These are phyloP conservation scores for Bertia moriformis DNA, from an alignment of 2,329 filamentous ascomycete genomes.

Conservation along the genomic window DNA sequence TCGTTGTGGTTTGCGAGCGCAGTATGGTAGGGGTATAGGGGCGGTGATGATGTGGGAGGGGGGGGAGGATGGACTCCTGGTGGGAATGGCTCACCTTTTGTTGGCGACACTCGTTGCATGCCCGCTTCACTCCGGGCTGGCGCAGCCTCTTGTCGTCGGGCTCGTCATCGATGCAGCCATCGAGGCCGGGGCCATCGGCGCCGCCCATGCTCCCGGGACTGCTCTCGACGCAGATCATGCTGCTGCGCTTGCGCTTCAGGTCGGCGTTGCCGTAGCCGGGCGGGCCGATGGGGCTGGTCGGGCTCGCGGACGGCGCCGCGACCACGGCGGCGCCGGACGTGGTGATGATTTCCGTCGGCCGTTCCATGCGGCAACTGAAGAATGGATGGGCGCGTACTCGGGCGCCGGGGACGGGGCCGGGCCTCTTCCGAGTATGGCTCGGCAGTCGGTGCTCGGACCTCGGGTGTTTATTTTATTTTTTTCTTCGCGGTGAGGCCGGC, in stretches of 20 bases:
- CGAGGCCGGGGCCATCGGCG: conserved; percentile 44
- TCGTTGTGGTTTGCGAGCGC: no score
- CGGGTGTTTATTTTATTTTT: no score
- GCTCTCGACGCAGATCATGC: conserved; percentile 40
- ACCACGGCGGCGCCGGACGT: conserved; percentile 19
- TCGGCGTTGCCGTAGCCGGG: conserved; percentile 28
- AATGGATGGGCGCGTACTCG: no score
- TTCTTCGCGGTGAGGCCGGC: no score
- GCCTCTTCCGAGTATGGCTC: no score
- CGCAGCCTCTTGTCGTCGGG: conserved; percentile 40
- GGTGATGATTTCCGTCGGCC: background rate
- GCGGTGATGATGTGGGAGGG: background rate
- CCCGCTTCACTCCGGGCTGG: conserved; percentile 59
- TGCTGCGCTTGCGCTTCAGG: conserved; percentile 4
- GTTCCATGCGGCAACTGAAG: background rate
- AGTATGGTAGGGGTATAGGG: no score
- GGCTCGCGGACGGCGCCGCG: conserved; percentile 33
- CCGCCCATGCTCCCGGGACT: conserved; percentile 23
- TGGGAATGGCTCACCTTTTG: conserved; percentile 53
- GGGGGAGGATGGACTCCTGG: background rate
- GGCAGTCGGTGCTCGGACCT: no score
- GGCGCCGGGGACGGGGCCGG: no score
- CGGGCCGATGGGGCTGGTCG: conserved; percentile 38
- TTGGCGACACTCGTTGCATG: conserved; percentile 73
- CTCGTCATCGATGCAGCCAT: conserved; percentile 35